A percentile compares a stretch with the other conserved stretches of the same genome.
phyloP scores from a whole-genome alignment of 768 basidiomycete genomes.

The Sporobolomyces phaffii region DNA sequence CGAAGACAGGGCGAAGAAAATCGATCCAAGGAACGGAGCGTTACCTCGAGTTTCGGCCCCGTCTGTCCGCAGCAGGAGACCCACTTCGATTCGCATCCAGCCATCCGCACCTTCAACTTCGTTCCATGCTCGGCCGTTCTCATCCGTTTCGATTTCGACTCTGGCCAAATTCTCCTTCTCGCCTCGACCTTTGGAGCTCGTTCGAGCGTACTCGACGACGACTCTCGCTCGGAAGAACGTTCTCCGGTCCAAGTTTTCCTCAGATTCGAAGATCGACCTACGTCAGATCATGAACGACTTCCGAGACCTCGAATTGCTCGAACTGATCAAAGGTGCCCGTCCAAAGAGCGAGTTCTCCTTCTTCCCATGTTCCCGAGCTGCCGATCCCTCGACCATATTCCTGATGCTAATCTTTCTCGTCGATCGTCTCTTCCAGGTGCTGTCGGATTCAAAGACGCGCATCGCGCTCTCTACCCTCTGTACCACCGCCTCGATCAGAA shows the following conservation, averaged over 20 bases:
- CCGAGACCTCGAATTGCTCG: conserved; percentile 26
- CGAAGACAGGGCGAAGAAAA: background rate
- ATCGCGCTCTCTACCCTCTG: conserved; percentile 26
- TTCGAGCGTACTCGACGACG: background rate
- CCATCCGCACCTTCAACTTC: background rate
- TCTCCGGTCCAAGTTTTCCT: background rate
- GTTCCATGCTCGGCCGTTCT: background rate
- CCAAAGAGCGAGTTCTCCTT: conserved; percentile 6
- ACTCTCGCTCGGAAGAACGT: background rate
- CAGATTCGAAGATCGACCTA: conserved; percentile 6
- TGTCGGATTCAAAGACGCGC: conserved; percentile 20
- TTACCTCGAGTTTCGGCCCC: background rate
- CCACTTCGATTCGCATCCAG: background rate
- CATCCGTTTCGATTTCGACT: background rate
- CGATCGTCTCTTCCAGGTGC: background rate
- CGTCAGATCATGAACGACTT: conserved; percentile 24
- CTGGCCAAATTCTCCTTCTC: background rate
- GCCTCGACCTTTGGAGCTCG: background rate
- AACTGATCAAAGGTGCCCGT: background rate
- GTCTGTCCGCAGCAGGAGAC: background rate
- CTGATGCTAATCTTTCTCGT: too few species aligned
- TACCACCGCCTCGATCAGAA: conserved; percentile 20
- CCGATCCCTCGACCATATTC: too few species aligned
- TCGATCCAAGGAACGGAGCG: background rate
- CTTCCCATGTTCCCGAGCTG: background rate